Conservation (phyloP, 202 grass and related monocot genomes). For the Saccharum hybrid region DNA sequence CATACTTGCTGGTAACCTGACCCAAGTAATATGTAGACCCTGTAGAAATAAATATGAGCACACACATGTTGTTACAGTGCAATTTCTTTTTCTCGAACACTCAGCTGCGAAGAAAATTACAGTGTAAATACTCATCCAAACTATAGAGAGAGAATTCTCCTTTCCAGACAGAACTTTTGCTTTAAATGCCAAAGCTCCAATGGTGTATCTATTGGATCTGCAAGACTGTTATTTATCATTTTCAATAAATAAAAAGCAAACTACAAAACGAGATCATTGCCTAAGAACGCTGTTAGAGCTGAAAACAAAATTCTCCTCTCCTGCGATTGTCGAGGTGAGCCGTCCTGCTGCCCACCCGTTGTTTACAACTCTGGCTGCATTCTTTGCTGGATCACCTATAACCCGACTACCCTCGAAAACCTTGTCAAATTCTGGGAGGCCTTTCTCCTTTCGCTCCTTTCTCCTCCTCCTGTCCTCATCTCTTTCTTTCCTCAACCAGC, state of each 20-base stretch:
- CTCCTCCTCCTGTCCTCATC: constrained; percentile 81
- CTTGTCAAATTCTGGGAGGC: constrained; percentile 66
- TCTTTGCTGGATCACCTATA: constrained; percentile 61
- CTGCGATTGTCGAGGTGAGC: constrained; percentile 72
- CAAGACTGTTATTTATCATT: constrained; percentile 42
- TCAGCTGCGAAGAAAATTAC: background rate
- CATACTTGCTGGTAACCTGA: background rate
- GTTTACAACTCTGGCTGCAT: constrained; percentile 61
- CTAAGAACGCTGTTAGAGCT: constrained; percentile 96
- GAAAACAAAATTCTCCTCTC: constrained; percentile 74
- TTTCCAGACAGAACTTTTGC: constrained; percentile 5
- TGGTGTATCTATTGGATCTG: constrained; percentile 29
- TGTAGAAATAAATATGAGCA: background rate
- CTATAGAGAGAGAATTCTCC: background rate
- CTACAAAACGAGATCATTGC: constrained; percentile 52
- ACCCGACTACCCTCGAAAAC: constrained; percentile 57
- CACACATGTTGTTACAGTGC: background rate
- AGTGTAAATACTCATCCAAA: background rate
- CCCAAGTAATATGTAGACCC: background rate
- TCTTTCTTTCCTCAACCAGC: constrained; percentile 94
- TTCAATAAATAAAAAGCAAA: constrained; percentile 13
- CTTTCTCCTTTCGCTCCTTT: constrained; percentile 71
- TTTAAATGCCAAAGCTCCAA: constrained; percentile 10
- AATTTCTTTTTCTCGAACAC: background rate
- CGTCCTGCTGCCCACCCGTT: constrained; percentile 96